phyloP scores from a whole-genome alignment of 768 basidiomycete genomes.

The Terana coerulea region DNA sequence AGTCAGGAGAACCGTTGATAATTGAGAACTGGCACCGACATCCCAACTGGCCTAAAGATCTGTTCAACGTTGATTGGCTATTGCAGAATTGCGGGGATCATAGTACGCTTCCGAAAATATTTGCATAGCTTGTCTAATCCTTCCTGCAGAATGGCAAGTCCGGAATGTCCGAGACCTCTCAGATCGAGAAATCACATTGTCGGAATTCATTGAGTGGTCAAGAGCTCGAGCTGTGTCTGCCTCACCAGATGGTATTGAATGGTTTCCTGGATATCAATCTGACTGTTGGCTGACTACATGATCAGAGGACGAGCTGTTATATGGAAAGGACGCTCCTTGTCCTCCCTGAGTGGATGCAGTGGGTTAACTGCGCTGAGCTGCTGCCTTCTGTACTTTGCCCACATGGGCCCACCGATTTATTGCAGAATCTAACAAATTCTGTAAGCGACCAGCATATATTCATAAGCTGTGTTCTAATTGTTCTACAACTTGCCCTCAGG shows the following conservation, averaged over 20 bases:
- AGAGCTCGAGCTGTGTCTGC: slow-evolving; percentile 1
- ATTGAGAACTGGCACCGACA: slow-evolving; percentile 58
- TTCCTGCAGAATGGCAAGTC: slow-evolving; percentile 25
- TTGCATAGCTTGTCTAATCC: slow-evolving; percentile 24
- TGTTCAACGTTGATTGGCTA: slow-evolving; percentile 60
- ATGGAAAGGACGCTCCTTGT: slow-evolving; percentile 77
- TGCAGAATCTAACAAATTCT: slow-evolving; percentile 49
- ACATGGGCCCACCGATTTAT: slow-evolving; percentile 50
- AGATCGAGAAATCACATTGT: slow-evolving; percentile 49
- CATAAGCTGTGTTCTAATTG: slow-evolving; percentile 1
- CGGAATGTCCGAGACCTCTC: slow-evolving; percentile 59
- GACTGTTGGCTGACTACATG: not conserved
- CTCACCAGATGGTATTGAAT: slow-evolving; percentile 11
- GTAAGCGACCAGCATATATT: slow-evolving; percentile 40
- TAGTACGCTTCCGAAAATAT: slow-evolving; percentile 8
- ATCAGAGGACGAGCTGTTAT: slow-evolving; percentile 31
- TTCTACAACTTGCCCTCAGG: slow-evolving; percentile 32
- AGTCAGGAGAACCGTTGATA: slow-evolving; percentile 55
- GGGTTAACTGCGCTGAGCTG: slow-evolving; percentile 44
- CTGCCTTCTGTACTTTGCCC: slow-evolving; percentile 55
- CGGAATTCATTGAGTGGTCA: slow-evolving; percentile 49
- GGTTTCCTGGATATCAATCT: not conserved
- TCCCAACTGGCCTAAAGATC: slow-evolving; percentile 46
- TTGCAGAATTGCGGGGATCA: slow-evolving; percentile 24
- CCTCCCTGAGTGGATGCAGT: slow-evolving; percentile 61